Evolutionary conservation across 2,329 filamentous ascomycete genomes (phyloP).

Genomic region (Conoideocrella luteorostrata): DNA sequence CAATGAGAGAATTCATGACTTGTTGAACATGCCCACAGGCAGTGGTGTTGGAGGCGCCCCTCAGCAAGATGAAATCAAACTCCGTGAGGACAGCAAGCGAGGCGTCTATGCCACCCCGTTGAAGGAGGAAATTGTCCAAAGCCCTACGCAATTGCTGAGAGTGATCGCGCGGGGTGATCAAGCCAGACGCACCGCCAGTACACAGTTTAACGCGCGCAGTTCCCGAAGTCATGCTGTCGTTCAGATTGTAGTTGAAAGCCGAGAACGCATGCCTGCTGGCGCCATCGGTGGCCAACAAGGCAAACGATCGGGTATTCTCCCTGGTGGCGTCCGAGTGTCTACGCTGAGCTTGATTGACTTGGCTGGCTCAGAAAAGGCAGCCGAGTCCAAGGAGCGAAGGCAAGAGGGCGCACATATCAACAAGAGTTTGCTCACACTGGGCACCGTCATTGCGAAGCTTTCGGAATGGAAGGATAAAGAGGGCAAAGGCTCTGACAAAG

Average conservation of each 20-base stretch:
- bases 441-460: conserved; percentile 90
- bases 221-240: conserved; percentile 97
- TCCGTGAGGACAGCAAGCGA: conserved; percentile 91
- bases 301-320: conserved; percentile 64
- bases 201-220: conserved; percentile 93
- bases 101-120: conserved; percentile 94
- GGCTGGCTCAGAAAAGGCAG: conserved; percentile 91
- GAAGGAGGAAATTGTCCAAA: conserved; percentile 98
- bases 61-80: conserved; percentile 86
- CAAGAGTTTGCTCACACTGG: conserved; percentile 90
- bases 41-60: conserved; percentile 45
- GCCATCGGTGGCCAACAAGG: conserved; percentile 31
- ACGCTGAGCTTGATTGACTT: conserved; percentile 94
- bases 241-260: conserved; percentile 95
- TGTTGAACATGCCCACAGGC: conserved; percentile 68
- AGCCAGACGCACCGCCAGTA: conserved; percentile 83
- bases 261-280: conserved; percentile 68
- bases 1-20: conserved; percentile 94
- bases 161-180: conserved; percentile 94
- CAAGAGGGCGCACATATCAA: conserved; percentile 98
- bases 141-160: conserved; percentile 85
- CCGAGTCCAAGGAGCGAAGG: conserved; percentile 87
- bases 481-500: conserved; percentile 65
- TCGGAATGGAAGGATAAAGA: conserved; percentile 84
- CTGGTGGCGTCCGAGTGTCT: conserved; percentile 90